Percentiles rank a stretch among this genome's conserved stretches.
Evolutionary conservation across 2,329 filamentous ascomycete genomes (phyloP).

Genomic region (Penicillium hordei): DNA sequence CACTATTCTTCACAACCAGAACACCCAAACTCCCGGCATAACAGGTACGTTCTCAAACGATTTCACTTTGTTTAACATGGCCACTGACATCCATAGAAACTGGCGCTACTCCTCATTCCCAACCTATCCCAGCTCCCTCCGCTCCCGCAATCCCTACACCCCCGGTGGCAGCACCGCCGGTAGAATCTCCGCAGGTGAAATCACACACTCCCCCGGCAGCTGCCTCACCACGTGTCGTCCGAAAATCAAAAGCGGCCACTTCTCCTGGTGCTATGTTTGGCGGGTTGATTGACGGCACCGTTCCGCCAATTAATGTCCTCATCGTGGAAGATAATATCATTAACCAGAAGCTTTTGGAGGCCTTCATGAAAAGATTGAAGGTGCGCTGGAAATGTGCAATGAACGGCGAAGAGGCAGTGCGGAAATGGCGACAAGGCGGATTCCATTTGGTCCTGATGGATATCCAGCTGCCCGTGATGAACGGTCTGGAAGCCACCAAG

Average conservation of each 20-base stretch:
- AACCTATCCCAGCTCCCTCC: slow-evolving; percentile 23
- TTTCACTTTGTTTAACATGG: slow-evolving; percentile 1
- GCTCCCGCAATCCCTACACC: slow-evolving; percentile 37
- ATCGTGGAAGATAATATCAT: slow-evolving; percentile 99
- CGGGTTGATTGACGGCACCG: slow-evolving; percentile 72
- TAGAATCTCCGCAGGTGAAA: slow-evolving; percentile 41
- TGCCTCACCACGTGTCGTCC: slow-evolving; percentile 49
- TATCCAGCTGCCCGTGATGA: slow-evolving; percentile 96
- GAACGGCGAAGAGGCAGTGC: slow-evolving; percentile 89
- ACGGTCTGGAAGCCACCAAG: slow-evolving; percentile 87
- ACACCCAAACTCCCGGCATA: slow-evolving; percentile 50
- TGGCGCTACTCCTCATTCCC: slow-evolving; percentile 27
- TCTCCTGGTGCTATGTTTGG: slow-evolving; percentile 47
- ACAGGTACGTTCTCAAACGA: slow-evolving; percentile 36
- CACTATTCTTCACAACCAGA: slow-evolving; percentile 61
- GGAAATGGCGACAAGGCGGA: slow-evolving; percentile 87
- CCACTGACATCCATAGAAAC: slow-evolving; percentile 26
- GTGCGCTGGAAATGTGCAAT: slow-evolving; percentile 97
- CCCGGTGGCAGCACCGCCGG: slow-evolving; percentile 28
- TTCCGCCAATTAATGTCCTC: slow-evolving; percentile 93
- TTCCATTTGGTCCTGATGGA: slow-evolving; percentile 98
- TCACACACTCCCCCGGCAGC: slow-evolving; percentile 41
- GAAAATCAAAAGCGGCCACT: slow-evolving; percentile 38
- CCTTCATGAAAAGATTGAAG: slow-evolving; percentile 92
- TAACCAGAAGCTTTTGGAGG: slow-evolving; percentile 88